Percentiles rank a stretch among this genome's conserved stretches.
Evolutionary conservation across 2,329 filamentous ascomycete species (phyloP).

Genomic region (Monilinia aucupariae): DNA sequence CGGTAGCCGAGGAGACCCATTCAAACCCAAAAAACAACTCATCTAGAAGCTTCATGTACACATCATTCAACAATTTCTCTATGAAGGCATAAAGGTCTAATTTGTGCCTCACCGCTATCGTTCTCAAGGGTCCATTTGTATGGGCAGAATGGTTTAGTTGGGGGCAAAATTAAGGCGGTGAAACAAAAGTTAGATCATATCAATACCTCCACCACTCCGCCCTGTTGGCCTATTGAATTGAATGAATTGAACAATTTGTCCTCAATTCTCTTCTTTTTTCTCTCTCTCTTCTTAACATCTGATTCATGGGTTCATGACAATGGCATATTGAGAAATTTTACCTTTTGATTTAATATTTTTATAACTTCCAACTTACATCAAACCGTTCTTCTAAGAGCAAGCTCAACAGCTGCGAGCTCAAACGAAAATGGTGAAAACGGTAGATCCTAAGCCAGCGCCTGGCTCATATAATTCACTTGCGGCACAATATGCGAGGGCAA

Average conservation of each 20-base stretch:
- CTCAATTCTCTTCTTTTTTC: conserved; percentile 2
- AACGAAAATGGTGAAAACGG: conserved; percentile 22
- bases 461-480: conserved; percentile 32
- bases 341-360: neutral
- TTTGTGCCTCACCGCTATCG: too few relatives aligned
- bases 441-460: conserved; percentile 29
- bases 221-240: neutral
- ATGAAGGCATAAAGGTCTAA: too few relatives aligned
- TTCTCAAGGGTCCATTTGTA: too few relatives aligned
- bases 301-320: neutral
- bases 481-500: conserved; percentile 34
- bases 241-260: conserved; percentile 12
- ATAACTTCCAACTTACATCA: neutral
- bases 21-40: conserved; percentile 7
- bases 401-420: neutral
- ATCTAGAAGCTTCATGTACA: too few relatives aligned
- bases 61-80: too few relatives aligned
- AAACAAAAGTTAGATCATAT: too few relatives aligned
- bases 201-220: too few relatives aligned
- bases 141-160: too few relatives aligned
- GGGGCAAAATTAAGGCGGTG: too few relatives aligned
- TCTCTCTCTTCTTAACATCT: neutral
- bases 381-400: neutral
- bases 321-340: neutral
- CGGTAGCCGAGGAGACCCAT: neutral